A percentile compares a stretch with the other conserved stretches of the same genome.
phyloP scores from a whole-genome alignment of 2,329 filamentous ascomycete species.

The Trichoderma simmonsii region DNA sequence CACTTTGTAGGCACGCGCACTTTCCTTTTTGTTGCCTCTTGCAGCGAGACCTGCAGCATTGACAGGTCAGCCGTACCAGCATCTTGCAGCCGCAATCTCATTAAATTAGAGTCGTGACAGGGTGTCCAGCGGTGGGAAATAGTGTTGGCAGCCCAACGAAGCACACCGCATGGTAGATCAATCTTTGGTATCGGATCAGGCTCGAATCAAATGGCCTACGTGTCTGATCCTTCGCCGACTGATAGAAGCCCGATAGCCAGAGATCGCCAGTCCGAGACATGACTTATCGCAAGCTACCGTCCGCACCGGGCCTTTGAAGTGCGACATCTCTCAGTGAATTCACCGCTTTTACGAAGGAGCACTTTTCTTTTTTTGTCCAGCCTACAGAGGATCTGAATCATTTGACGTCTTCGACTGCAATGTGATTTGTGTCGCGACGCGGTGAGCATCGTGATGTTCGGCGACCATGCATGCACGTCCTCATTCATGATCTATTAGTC shows the following conservation, averaged over 20 bases:
- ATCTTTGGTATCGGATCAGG: not conserved
- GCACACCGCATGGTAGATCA: not conserved
- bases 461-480: not conserved
- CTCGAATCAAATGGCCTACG: not conserved
- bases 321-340: not conserved
- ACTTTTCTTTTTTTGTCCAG: not conserved
- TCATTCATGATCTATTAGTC: not conserved
- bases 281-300: not conserved
- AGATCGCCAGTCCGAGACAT: conserved; percentile 1
- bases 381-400: not conserved
- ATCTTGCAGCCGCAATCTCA: conserved; percentile 16
- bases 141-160: not conserved
- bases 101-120: conserved; percentile 1
- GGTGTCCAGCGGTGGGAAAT: not conserved
- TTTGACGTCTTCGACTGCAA: not conserved
- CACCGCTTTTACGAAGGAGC: not conserved
- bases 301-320: not conserved
- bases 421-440: not conserved
- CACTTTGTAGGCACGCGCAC: not conserved
- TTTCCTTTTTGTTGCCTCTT: not conserved
- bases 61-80: conserved; percentile 14
- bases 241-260: not conserved
- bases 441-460: not conserved
- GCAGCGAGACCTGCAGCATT: conserved; percentile 9
- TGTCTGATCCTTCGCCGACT: not conserved